phyloP scores from a whole-genome alignment of 2,329 filamentous ascomycete species.

The Ophiostoma sp. region DNA sequence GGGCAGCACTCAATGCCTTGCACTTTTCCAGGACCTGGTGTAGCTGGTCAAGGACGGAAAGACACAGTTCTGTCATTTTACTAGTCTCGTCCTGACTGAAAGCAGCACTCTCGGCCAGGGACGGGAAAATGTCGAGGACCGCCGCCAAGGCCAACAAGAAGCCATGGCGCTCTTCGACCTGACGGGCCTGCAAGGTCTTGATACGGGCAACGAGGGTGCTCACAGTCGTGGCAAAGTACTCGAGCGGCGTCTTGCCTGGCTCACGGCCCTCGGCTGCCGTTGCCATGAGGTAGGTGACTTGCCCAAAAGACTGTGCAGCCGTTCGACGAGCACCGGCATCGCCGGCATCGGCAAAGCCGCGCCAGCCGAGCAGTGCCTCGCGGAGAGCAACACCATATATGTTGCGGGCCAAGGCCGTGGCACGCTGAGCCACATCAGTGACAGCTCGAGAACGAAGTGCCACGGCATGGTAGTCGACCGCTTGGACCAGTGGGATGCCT shows the following conservation, averaged over 20 bases:
- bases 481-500: constrained; percentile 84
- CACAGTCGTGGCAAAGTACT: constrained; percentile 38
- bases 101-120: constrained; percentile 29
- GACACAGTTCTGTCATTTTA: background rate
- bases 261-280: background rate
- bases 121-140: constrained; percentile 52
- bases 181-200: constrained; percentile 50
- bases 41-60: constrained; percentile 29
- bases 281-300: constrained; percentile 46
- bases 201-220: constrained; percentile 48
- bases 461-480: constrained; percentile 90
- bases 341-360: constrained; percentile 76
- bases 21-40: constrained; percentile 45
- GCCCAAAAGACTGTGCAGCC: constrained; percentile 69
- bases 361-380: constrained; percentile 75
- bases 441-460: constrained; percentile 83
- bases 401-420: constrained; percentile 60
- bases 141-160: constrained; percentile 62
- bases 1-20: constrained; percentile 44
- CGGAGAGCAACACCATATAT: constrained; percentile 72
- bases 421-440: constrained; percentile 69
- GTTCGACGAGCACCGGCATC: constrained; percentile 72
- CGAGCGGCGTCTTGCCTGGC: constrained; percentile 27
- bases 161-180: constrained; percentile 71
- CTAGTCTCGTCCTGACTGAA: background rate